Percentiles rank a stretch among this genome's conserved stretches.
Conservation (phyloP, 768 basidiomycete species). For the Tubosaeta brunneosetosa region DNA sequence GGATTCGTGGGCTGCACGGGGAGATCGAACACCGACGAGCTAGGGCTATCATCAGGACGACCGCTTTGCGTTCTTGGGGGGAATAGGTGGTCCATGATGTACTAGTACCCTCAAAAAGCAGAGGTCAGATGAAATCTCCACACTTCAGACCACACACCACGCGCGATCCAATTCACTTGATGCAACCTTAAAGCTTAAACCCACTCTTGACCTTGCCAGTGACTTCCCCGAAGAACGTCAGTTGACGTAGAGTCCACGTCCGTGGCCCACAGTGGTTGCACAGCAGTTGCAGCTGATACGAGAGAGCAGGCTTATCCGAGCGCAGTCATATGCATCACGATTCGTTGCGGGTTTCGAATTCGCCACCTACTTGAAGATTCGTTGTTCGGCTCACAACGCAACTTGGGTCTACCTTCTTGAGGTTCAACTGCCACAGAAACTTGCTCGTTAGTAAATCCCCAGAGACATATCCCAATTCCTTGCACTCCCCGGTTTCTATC, state of each 20-base stretch:
- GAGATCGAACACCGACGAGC: conserved; percentile 73
- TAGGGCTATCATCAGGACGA: conserved; percentile 44
- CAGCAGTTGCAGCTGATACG: too few relatives aligned
- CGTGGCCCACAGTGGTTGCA: too few relatives aligned
- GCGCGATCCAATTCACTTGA: too few relatives aligned
- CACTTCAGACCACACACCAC: too few relatives aligned
- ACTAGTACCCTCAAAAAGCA: not conserved
- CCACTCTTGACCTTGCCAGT: not conserved
- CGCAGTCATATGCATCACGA: too few relatives aligned
- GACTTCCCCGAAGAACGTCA: too few relatives aligned
- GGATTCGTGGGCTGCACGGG: conserved; percentile 41
- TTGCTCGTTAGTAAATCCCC: not conserved
- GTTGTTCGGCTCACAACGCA: too few relatives aligned
- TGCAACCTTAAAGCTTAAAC: not conserved
- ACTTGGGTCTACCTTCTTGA: too few relatives aligned
- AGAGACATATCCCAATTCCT: conserved; percentile 37
- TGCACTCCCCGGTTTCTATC: conserved; percentile 61
- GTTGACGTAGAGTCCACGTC: not conserved
- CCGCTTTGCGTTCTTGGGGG: conserved; percentile 3
- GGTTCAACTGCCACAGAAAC: not conserved
- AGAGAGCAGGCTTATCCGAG: too few relatives aligned
- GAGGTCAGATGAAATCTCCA: too few relatives aligned
- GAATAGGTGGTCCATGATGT: conserved; percentile 14
- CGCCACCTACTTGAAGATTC: too few relatives aligned
- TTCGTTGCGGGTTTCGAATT: too few relatives aligned